Base-by-base conservation (phyloP, 441 rosid genomes). In the Jatropha podagrica region DNA sequence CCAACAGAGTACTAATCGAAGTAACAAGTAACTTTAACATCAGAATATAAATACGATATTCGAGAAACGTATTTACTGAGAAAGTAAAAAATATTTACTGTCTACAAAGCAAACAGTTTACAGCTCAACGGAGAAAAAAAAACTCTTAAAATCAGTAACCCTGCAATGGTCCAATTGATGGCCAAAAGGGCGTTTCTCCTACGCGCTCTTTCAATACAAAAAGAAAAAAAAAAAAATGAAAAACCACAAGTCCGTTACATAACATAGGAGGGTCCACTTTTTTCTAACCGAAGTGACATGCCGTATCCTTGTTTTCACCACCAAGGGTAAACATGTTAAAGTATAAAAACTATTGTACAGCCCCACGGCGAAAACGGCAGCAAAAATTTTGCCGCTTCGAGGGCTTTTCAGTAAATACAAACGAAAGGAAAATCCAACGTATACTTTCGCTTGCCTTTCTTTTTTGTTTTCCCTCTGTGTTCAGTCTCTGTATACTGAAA, bases 331-430 rank as follows among this genome's bases (percentile, higher is more conserved):
- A 44, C 11, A 18, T 13, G 7, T 7, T 54, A 5, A 54, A 54
- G 18, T 14, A n/a, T 17, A 54, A 18, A 48, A 48, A 12, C 15
- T 4, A 20, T 59, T 59, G 23, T 63, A 11, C 44, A 2, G 1
- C 7, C 10, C 37, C 18, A 10, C n/a, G 15, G 23, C 4, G 23
- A 4, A 13, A 67, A 20, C 14, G 20, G 15, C 4, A 1, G 38
- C n/a, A 10, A 54, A 7, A 69, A 37, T 40, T n/a, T 32, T 61
- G 14, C 75, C 75, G 75, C 61, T 72, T 61, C 0, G 54, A 72
- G 52, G 75, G 59, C 6, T 48, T 46, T 48, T 9, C 2, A 48
- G 67, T 48, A 40, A 65, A 5, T 7, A 7, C 52, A 11, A 13
- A 14, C 11, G 44, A 26, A n/a, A 40, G 4, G 6, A n/a, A 48